Base-by-base conservation (phyloP, 805 yeast genomes). In the Sungouiozyma ichnusensis region DNA sequence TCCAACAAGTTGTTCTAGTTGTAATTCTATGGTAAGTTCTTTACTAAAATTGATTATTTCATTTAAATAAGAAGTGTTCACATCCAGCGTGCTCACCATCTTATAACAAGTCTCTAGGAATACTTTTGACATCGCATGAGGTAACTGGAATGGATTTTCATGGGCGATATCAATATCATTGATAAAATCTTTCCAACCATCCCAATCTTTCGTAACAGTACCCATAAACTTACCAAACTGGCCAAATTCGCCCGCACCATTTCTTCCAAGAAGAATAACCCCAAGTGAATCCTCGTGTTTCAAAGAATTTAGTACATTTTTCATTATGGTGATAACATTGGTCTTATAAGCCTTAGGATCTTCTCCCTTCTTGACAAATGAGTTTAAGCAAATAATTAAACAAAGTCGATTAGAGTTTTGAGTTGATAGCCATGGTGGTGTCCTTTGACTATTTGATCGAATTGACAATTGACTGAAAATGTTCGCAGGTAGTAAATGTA, bases 101-200 rank as follows among this genome's bases (percentile, higher is more conserved):
- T 54, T 52, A 33, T 44, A 42, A 41, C 58, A 47, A 7, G 62
- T 55, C 24, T 50, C 52, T 27, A 59, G 39, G 41, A 48, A 52
- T n/a, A 43, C 40, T 5, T 41, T 36, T 20, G 47, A 11, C 33
- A 53, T 56, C 15, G 43, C 40, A 7, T 48, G 47, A 3, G 46
- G 46, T 20, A 47, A 44, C 15, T 35, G 37, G 20, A 58, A 58
- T 6, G 53, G 36, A 6, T 45, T 37, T 11, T 48, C 40, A 8
- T 41, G 37, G 27, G 44, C 46, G 1, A 67, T 60, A 33, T 58
- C 50, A 7, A 73, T 44, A 8, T 62, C 67, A n/a, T 60, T 55
- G 18, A 72, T 49, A 17, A 73, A 50, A 3, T 65, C 66, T 29
- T 62, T 61, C 76, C 79, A 73, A 1, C 76, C 76, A 11, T 62